Percentiles rank a stretch among this genome's conserved stretches.
These are phyloP conservation scores for Blastobotrys aristatus DNA, from an alignment of 1,139 yeast genomes.

Conservation along the genomic window DNA sequence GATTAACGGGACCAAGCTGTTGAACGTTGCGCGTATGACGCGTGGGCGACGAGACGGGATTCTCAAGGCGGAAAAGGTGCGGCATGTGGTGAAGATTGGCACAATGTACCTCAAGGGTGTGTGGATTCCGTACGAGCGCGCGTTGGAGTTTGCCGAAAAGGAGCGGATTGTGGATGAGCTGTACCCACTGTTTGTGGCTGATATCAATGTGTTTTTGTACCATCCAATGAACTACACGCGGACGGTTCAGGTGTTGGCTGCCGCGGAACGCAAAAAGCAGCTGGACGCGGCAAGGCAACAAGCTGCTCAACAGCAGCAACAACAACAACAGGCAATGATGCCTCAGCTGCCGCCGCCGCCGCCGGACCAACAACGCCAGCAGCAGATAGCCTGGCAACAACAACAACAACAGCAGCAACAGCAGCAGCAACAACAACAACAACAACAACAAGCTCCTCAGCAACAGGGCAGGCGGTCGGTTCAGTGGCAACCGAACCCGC, in stretches of 20 bases:
- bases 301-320: constrained; percentile 18
- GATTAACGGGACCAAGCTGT: constrained; percentile 89
- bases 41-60: constrained; percentile 93
- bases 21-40: constrained; percentile 89
- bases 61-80: constrained; percentile 73
- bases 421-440: not conserved
- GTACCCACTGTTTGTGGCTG: constrained; percentile 83
- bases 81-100: constrained; percentile 91
- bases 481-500: too few relatives aligned
- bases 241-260: constrained; percentile 36
- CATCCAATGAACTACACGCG: constrained; percentile 34
- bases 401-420: constrained; percentile 14
- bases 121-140: constrained; percentile 94
- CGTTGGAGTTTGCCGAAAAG: constrained; percentile 78
- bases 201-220: constrained; percentile 48
- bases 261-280: constrained; percentile 33
- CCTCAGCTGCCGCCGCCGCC: too few relatives aligned
- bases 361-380: constrained; percentile 4
- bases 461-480: not conserved
- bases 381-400: constrained; percentile 3
- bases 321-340: constrained; percentile 7
- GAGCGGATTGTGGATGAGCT: constrained; percentile 78
- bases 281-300: constrained; percentile 24
- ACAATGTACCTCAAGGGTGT: constrained; percentile 95
- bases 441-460: not conserved